Evolutionary conservation across 78 protist species (phyloP).

Genomic region (Pigoraptor vietnamica): DNA sequence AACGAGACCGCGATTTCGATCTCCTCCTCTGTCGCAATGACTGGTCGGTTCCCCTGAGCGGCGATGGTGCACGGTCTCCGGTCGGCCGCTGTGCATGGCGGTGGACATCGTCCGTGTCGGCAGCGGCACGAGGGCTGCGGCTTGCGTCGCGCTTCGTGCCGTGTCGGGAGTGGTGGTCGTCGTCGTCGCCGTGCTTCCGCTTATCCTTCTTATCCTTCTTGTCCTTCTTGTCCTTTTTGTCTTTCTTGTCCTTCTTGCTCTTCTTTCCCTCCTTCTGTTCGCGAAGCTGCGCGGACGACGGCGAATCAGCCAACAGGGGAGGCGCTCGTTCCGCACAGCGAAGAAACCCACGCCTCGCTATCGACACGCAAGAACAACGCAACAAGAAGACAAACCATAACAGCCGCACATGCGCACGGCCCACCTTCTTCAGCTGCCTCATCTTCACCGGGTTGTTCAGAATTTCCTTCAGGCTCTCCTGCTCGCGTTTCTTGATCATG

Average conservation of each 20-base stretch:
- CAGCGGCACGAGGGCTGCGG: background rate
- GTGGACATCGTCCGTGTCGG: background rate
- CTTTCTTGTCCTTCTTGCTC: conserved; percentile 27
- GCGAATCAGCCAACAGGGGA: background rate
- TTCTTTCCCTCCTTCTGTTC: conserved; percentile 15
- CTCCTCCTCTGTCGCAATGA: no score
- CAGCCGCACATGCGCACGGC: background rate
- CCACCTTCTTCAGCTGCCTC: conserved; percentile 7
- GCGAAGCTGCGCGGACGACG: background rate
- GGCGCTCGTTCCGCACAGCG: no score
- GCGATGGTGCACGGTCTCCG: no score
- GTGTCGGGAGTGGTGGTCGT: background rate
- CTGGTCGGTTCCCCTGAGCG: no score
- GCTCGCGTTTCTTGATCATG: conserved; percentile 28
- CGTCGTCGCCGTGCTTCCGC: background rate
- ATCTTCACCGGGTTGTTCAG: conserved; percentile 32
- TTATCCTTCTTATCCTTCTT: conserved; percentile 19
- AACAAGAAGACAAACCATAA: no score
- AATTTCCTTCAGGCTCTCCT: conserved; percentile 20
- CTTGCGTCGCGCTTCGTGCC: background rate
- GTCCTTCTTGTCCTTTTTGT: conserved; percentile 49
- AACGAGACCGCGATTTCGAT: no score
- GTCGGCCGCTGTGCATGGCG: no score
- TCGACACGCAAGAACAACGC: no score
- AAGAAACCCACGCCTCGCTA: no score